phyloP scores from a whole-genome alignment of 495 filamentous ascomycete species.

The Penicillium desertorum region DNA sequence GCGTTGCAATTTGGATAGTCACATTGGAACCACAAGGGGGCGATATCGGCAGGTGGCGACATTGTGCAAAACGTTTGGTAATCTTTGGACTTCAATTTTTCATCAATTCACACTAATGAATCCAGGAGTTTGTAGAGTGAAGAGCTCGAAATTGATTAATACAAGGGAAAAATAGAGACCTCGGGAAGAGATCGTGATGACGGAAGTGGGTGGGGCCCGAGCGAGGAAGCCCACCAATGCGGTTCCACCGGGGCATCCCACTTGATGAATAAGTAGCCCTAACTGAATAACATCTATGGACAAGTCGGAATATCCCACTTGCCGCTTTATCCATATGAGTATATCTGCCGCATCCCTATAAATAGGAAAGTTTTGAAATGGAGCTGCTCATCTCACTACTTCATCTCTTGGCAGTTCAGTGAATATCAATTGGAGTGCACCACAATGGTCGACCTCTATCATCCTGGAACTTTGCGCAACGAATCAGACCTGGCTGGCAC shows the following conservation, averaged over 20 bases:
- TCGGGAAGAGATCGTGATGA: too few relatives aligned
- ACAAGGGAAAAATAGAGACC: too few relatives aligned
- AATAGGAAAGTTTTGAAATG: not conserved
- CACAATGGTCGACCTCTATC: not conserved
- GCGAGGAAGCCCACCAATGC: not conserved
- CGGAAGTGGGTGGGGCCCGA: not conserved
- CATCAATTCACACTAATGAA: too few relatives aligned
- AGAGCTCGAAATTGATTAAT: not conserved
- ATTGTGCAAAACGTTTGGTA: not conserved
- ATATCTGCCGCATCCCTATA: not conserved
- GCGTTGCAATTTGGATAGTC: conserved; percentile 17
- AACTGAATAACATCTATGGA: not conserved
- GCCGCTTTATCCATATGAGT: not conserved
- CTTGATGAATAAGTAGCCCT: conserved; percentile 1
- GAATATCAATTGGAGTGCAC: not conserved
- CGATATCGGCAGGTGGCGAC: not conserved
- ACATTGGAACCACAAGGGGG: conserved; percentile 13
- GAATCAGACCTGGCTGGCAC: not conserved
- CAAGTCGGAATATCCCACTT: not conserved
- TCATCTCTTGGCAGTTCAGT: not conserved
- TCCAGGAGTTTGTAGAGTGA: too few relatives aligned
- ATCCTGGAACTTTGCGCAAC: not conserved
- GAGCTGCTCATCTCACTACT: not conserved
- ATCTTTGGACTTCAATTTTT: too few relatives aligned
- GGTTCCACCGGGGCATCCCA: conserved; percentile 3